Evolutionary conservation across 192 early-diverging fungal species (phyloP).

Genomic region (Ambispora gerdemannii): DNA sequence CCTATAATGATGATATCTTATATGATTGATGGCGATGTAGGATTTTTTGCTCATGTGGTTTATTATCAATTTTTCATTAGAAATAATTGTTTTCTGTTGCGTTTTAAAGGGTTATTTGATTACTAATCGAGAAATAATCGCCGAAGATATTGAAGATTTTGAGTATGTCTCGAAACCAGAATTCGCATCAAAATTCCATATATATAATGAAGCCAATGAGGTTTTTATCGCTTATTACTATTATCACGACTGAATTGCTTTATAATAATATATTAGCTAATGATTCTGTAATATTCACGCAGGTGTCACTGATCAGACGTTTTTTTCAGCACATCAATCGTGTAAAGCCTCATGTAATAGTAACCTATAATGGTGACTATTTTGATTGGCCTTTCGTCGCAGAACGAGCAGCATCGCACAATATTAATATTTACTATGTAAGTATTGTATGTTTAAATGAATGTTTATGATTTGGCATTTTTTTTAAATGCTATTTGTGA

Average conservation of each 20-base stretch:
- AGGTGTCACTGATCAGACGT: slow-evolving; percentile 34
- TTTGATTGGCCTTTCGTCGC: slow-evolving; percentile 99
- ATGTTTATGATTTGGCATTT: not conserved
- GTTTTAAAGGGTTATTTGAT: slow-evolving; percentile 89
- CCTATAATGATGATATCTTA: slow-evolving; percentile 99
- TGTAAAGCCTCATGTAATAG: slow-evolving; percentile 80
- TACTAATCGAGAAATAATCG: slow-evolving; percentile 94
- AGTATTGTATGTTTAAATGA: slow-evolving; percentile 1
- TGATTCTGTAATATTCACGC: too few species aligned
- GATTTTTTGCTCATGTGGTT: not conserved
- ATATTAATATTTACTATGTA: slow-evolving; percentile 81
- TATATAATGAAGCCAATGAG: slow-evolving; percentile 95
- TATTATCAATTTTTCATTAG: too few species aligned
- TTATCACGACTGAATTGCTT: too few species aligned
- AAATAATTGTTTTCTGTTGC: too few species aligned
- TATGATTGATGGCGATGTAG: slow-evolving; percentile 96
- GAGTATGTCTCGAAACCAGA: slow-evolving; percentile 97
- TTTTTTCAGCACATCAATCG: slow-evolving; percentile 92
- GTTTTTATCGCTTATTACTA: too few species aligned
- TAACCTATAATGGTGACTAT: slow-evolving; percentile 98
- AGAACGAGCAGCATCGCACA: slow-evolving; percentile 71
- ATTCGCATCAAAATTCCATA: slow-evolving; percentile 89
- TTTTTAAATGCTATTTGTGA: not conserved
- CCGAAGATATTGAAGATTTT: slow-evolving; percentile 95
- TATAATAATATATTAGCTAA: too few species aligned